Evolutionary conservation across 805 yeast genomes (phyloP), one percentile per base, ranked within the genome.

Genomic region (Cyberlindnera americana): DNA sequence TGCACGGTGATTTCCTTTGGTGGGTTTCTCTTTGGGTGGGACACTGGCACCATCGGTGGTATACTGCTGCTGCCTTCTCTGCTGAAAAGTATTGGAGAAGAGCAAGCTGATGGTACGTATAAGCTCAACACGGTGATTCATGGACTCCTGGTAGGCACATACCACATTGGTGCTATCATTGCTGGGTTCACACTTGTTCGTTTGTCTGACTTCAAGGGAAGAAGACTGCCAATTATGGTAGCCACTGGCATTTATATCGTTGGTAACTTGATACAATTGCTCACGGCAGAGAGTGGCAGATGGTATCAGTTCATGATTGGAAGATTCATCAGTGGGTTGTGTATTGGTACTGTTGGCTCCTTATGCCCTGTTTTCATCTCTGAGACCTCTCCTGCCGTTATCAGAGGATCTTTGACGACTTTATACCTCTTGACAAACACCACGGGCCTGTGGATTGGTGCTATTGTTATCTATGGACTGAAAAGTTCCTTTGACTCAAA

Each of bases 1-100:
- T 46, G 87, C 61, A 50, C 69, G 15, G 52, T 75, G 39, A 75
- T 81, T 37, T 80, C 85, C 6, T 78, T 78, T 47, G 83, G 83
- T 54, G 89, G 88, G 24, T 80, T 77, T 53, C 77, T 79, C 22
- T 79, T 78, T 50, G 89, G 89, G 38, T 81, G 80, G 72, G 89
- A 81, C 61, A 78, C 86, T 30, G 88, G 88, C 54, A 79, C 83
- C 40, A 78, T 81, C 55, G 79, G 84, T 14, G 85, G 86, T 36
- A 73, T 80, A 46, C 75, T 78, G 23, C 73, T 75, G 52, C 72
- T 80, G 81, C 53, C 69, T n/a, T 79, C 79, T 46, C 79, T 73
- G 57, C 55, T 61, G 37, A 41, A 55, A 13, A 66, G 78, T 47
- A 79, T 81, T 52, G 85, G 84, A 41, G 17, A 47, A 2, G 50